Base-by-base conservation (phyloP, 1,139 yeast genomes). In the Suhomyces panamericanus region DNA sequence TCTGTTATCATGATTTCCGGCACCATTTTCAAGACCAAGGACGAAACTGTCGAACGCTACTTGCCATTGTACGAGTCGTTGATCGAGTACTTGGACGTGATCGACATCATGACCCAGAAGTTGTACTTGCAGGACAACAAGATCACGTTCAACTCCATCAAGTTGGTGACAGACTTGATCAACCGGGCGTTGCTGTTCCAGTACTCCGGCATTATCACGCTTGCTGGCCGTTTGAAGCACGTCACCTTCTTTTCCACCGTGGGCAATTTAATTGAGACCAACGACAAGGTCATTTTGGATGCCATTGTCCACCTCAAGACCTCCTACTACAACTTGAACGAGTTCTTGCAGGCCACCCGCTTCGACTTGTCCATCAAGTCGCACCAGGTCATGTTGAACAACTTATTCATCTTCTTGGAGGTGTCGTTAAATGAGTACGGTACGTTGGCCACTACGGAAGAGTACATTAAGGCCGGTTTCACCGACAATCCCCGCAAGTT, bases 381-480 rank as follows among this genome's bases (percentile, higher is more conserved):
- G 7, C 81, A 77, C 51, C 73, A 69, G 49, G 64, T 63, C 20
- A 63, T 77, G 71, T 60, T 77, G 47, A 66, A 65, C 45, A 73
- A 73, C 48, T 63, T 77, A 43, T 67, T 75, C 40, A 59, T 65
- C 8, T 66, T 62, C 44, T 65, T 77, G 52, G 76, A 73, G 46
- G 65, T 67, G 11, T 66, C 77, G 5, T 60, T 76, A 43, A 72
- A 73, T 49, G 78, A 72, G 50, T 69, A 64, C 50, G 79, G 79
- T 14, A 66, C 73, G 12, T 69, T 70, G 6, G 77, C 78, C 8
- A 65, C 76, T n/a, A 55, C 70, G 6, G 76, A 73, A 41, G 78
- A 75, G 50, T 75, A 70, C 49, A 54, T 67, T 24, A 72, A 69
- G 51, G 76, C 79, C 11, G 80, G 80, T 3, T 75, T 77, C 50